These are phyloP conservation scores for Chlamydomonas eustigma DNA, from an alignment of 139 green algal species.

Conservation along the genomic window DNA sequence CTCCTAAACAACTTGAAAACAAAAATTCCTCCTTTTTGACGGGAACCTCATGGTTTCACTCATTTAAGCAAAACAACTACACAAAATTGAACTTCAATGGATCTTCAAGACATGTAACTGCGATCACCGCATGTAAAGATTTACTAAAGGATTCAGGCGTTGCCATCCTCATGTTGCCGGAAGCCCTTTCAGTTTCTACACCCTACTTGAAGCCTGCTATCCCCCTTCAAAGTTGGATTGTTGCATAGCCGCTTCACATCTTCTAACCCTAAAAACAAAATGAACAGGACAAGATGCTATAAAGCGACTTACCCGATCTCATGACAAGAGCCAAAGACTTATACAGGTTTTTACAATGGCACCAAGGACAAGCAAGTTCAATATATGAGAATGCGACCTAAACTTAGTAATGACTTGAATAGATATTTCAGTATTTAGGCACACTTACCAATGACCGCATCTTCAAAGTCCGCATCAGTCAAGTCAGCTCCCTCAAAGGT, in stretches of 20 bases:
- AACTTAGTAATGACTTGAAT: background rate
- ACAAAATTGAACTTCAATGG: too few species aligned
- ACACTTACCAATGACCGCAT: slow-evolving; percentile 75
- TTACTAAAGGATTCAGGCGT: too few species aligned
- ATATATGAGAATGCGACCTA: background rate
- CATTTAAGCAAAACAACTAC: too few species aligned
- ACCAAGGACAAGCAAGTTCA: background rate
- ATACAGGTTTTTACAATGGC: background rate
- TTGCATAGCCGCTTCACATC: slow-evolving; percentile 67
- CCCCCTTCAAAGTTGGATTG: slow-evolving; percentile 76
- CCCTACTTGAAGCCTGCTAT: slow-evolving; percentile 42
- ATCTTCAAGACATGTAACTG: too few species aligned
- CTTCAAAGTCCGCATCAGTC: slow-evolving; percentile 77
- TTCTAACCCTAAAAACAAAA: slow-evolving; percentile 29
- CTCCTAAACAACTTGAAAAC: too few species aligned
- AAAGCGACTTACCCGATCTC: too few species aligned
- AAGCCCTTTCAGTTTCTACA: slow-evolving; percentile 23
- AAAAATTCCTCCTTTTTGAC: too few species aligned
- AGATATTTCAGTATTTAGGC: background rate
- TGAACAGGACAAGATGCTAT: background rate
- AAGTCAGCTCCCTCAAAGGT: slow-evolving; percentile 80
- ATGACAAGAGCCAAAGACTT: background rate
- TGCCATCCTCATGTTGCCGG: too few species aligned
- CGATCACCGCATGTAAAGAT: too few species aligned
- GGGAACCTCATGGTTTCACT: too few species aligned